Base-by-base conservation (phyloP, 1,284 basidiomycete species). In the Papiliotrema fonsecae region DNA sequence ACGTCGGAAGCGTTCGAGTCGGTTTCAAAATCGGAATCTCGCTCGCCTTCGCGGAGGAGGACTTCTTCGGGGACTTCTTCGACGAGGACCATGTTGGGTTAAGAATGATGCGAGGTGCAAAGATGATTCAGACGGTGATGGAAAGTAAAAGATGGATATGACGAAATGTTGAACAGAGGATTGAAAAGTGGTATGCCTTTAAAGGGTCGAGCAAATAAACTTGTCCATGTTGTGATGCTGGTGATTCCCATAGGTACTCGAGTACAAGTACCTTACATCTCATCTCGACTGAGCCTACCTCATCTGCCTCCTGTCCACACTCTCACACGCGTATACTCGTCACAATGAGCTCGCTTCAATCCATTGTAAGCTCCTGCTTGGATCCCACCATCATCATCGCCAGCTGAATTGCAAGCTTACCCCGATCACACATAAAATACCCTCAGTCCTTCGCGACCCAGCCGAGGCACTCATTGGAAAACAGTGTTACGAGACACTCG, bases 401-500 rank as follows among this genome's bases (percentile, higher is more conserved):
- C n/a, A n/a, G n/a, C n/a, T n/a, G n/a, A n/a, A n/a, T n/a, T n/a
- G n/a, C n/a, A 37, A 73, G 70, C 54, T 69, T 38, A 72, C 69
- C 3, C 37, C 67, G 7, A 54, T 80, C 42, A 79, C 78, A 2
- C 76, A 76, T 41, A 70, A 75, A 58, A 65, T 97, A 27, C 91
- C 93, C 4, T 82, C 80, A 76, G 85, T 91, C 69, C 75, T 97
- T 48, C 81, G 82, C 51, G 84, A 90, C 62, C 80, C 92, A 0
- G 87, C 87, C 3, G 78, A 85, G 21, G 82, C 85, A 1, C 80
- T 97, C 36, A 81, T 97, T 47, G 91, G 93, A 42, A 69, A 88
- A 85, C 81, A 88, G 80, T 98, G 94, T 74, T 98, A 97, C 77
- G 80, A 80, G 24, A 85, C 86, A 45, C 82, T 98, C 16, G 82